Evolutionary conservation across 2,329 filamentous ascomycete genomes (phyloP).

Genomic region (Colletotrichum magnum): DNA sequence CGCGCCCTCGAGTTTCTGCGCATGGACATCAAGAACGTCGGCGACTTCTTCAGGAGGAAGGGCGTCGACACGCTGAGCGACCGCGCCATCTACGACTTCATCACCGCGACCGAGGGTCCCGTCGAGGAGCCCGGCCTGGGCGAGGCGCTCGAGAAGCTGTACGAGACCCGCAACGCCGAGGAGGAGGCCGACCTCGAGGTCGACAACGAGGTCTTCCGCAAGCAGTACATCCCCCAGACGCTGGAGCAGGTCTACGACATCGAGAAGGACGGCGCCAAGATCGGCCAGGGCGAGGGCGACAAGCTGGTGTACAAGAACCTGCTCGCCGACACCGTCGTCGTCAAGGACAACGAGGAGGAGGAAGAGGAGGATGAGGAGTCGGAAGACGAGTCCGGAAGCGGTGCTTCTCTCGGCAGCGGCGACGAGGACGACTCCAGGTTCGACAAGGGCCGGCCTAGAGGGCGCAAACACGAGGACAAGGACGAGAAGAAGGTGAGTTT

Average conservation of each 20-base stretch:
- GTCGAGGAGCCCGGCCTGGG: constrained; percentile 74
- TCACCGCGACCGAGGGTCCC: constrained; percentile 74
- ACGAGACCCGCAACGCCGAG: constrained; percentile 67
- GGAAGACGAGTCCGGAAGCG: constrained; percentile 63
- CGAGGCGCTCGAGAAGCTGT: constrained; percentile 76
- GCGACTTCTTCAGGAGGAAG: constrained; percentile 91
- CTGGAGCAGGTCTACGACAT: constrained; percentile 97
- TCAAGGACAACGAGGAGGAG: constrained; percentile 53
- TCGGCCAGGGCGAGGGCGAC: constrained; percentile 79
- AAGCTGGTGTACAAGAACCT: constrained; percentile 90
- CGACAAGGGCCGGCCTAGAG: constrained; percentile 78
- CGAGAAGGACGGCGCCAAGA: constrained; percentile 87
- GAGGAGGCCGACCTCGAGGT: constrained; percentile 77
- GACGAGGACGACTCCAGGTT: constrained; percentile 66
- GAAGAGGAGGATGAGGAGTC: constrained; percentile 55
- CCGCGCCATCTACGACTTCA: constrained; percentile 85
- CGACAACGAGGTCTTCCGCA: constrained; percentile 92
- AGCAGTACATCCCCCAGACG: constrained; percentile 97
- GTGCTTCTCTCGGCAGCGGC: constrained; percentile 60
- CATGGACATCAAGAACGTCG: constrained; percentile 98
- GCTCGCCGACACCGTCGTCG: constrained; percentile 77
- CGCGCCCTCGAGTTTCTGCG: constrained; percentile 92
- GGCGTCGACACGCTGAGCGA: constrained; percentile 87
- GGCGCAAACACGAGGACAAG: constrained; percentile 91
- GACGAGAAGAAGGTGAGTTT: constrained; percentile 80